Percentiles rank a stretch among this genome's conserved stretches.
These are phyloP conservation scores for Polytolypa hystricis DNA, from an alignment of 2,329 filamentous ascomycete genomes.

Conservation along the genomic window DNA sequence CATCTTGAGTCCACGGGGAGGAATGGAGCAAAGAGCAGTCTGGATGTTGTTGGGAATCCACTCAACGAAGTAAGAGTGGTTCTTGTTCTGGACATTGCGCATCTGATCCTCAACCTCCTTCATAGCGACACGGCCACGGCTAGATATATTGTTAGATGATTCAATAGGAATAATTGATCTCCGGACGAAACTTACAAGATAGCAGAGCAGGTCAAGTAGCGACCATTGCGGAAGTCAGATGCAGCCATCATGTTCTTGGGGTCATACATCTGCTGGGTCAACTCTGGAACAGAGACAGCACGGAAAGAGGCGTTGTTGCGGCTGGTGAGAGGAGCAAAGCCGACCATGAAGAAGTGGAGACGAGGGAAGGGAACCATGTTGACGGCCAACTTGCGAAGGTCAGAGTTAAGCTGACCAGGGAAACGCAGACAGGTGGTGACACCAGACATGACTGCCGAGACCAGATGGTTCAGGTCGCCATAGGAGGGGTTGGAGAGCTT, in stretches of 20 bases:
- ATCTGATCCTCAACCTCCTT: constrained; percentile 99
- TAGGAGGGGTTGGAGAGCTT: constrained; percentile 99
- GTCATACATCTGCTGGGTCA: constrained; percentile 99
- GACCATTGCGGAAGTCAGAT: constrained; percentile 98
- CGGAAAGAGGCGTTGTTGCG: constrained; percentile 89
- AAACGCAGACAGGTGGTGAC: constrained; percentile 98
- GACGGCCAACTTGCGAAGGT: constrained; percentile 97
- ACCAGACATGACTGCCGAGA: constrained; percentile 99
- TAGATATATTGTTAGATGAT: constrained; percentile 20
- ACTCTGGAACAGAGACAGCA: constrained; percentile 90
- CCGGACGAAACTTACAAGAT: constrained; percentile 58
- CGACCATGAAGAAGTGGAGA: constrained; percentile 99
- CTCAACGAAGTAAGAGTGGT: constrained; percentile 98
- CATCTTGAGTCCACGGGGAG: constrained; percentile 96
- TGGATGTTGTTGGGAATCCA: constrained; percentile 99
- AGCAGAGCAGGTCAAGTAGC: constrained; percentile 97
- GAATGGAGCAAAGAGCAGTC: constrained; percentile 97
- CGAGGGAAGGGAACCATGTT: constrained; percentile 99
- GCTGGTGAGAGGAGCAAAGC: constrained; percentile 96
- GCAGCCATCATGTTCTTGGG: constrained; percentile 99
- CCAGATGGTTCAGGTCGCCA: constrained; percentile 98
- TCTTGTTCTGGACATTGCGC: constrained; percentile 99
- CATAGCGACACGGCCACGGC: constrained; percentile 99
- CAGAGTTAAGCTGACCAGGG: constrained; percentile 99
- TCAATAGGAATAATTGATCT: not conserved